Evolutionary conservation across 2,329 filamentous ascomycete genomes (phyloP), one percentile per base, ranked within the genome.

Genomic region (Botryotinia convoluta): DNA sequence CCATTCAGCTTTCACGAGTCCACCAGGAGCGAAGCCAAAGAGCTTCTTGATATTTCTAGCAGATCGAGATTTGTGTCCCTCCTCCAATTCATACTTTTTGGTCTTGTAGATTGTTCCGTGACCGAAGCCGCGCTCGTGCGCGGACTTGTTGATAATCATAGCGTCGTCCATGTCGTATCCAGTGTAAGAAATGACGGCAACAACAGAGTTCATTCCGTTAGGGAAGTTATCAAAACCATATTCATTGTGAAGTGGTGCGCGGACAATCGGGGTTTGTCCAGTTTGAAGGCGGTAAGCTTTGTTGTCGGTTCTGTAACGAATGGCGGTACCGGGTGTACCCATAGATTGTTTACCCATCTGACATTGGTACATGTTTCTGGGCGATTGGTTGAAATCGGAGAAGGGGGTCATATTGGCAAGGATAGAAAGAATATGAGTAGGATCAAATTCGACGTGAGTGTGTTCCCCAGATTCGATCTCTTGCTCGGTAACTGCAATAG

Each of bases 121-220:
- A 54, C 94, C 95, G 80, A 99, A 98, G 22, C 96, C 96, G 78
- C 96, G 91, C 83, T 99, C 96, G 82, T 98, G 94, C 4, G 95
- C 91, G 32, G 94, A 97, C 83, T 98, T 98, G 86, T 98, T 98
- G 81, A 99, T 87, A 81, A 99, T 98, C 95, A 98, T 98, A 81
- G 96, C 96, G 84, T 99, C 96, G 87, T 99, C 96, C 96, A 99
- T 99, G 87, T 99, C 96, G 84, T 98, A 99, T 69, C 95, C 96
- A 2, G 95, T 98, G 83, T 99, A 99, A 0, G 95, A 98, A 76
- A 99, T 97, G 82, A 99, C 97, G 74, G 96, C 96, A 74, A 99
- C 96, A 57, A 98, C 91, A 14, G 94, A 94, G 80, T 99, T 99
- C 80, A 90, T 95, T 42, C 96, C 96, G 81, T 98, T 98, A 72